Evolutionary conservation across 805 yeast species (phyloP).

Genomic region (Lachancea mirantina): DNA sequence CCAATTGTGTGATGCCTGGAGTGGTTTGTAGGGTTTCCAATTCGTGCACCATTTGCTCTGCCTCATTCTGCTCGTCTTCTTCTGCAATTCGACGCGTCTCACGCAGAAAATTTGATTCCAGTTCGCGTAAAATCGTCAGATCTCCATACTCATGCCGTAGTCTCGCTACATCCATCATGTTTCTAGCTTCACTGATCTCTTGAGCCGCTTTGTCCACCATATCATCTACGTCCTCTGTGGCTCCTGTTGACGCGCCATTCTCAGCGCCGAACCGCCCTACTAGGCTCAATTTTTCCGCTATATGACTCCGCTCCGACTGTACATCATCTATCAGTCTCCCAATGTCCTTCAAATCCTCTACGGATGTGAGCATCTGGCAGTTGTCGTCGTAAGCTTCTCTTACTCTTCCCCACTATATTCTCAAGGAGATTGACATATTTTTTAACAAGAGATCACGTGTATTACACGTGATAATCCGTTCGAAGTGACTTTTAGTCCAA

Average conservation of each 20-base stretch:
- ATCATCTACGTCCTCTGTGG: too few species aligned
- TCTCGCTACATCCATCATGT: conserved; percentile 10
- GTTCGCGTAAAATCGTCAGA: conserved; percentile 8
- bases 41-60: conserved; percentile 12
- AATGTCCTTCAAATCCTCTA: conserved; percentile 24
- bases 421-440: too few species aligned
- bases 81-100: conserved; percentile 11
- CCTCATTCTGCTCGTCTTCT: conserved; percentile 13
- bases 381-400: too few species aligned
- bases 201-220: conserved; percentile 9
- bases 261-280: too few species aligned
- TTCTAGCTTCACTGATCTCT: conserved; percentile 9
- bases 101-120: conserved; percentile 2
- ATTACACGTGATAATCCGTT: too few species aligned
- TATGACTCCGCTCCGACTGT: conserved; percentile 16
- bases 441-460: too few species aligned
- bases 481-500: too few species aligned
- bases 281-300: conserved; percentile 18
- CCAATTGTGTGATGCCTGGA: too few species aligned
- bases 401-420: too few species aligned
- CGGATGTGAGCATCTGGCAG: conserved; percentile 16
- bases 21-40: conserved; percentile 9
- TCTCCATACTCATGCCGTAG: conserved; percentile 22
- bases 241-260: too few species aligned
- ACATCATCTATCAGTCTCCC: conserved; percentile 23